phyloP scores from a whole-genome alignment of 768 basidiomycete species.

The Sarcomyxa edulis region DNA sequence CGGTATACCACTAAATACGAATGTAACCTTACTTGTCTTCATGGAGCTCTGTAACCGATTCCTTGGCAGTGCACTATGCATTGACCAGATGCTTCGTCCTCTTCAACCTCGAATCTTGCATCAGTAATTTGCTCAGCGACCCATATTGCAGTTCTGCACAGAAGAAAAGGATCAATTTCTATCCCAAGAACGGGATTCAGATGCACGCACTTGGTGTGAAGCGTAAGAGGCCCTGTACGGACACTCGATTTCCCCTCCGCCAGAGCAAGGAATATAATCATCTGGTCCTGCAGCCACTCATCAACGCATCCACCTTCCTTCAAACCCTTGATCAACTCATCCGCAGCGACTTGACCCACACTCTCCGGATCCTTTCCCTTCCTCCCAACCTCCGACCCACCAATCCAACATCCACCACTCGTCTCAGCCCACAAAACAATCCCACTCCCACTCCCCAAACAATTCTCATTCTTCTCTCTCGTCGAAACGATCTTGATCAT shows the following conservation, averaged over 20 bases:
- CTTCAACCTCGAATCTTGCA: conserved; percentile 54
- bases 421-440: conserved; percentile 75
- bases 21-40: too few species aligned
- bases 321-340: conserved; percentile 51
- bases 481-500: conserved; percentile 34
- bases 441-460: conserved; percentile 63
- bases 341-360: conserved; percentile 59
- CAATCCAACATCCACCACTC: conserved; percentile 59
- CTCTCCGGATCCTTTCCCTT: conserved; percentile 38
- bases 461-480: conserved; percentile 38
- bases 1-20: too few species aligned
- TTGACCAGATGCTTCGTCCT: conserved; percentile 28
- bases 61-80: conserved; percentile 57
- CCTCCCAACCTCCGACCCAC: conserved; percentile 60
- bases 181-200: neutral
- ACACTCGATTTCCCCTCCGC: conserved; percentile 61
- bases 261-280: conserved; percentile 72
- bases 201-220: conserved; percentile 58
- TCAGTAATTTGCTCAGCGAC: conserved; percentile 63
- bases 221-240: conserved; percentile 47
- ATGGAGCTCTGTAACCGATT: conserved; percentile 45
- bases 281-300: conserved; percentile 57
- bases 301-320: conserved; percentile 70
- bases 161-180: neutral
- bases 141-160: conserved; percentile 61